Base-by-base conservation (phyloP, 2,329 filamentous ascomycete genomes). In the Neospermospora avenae region DNA sequence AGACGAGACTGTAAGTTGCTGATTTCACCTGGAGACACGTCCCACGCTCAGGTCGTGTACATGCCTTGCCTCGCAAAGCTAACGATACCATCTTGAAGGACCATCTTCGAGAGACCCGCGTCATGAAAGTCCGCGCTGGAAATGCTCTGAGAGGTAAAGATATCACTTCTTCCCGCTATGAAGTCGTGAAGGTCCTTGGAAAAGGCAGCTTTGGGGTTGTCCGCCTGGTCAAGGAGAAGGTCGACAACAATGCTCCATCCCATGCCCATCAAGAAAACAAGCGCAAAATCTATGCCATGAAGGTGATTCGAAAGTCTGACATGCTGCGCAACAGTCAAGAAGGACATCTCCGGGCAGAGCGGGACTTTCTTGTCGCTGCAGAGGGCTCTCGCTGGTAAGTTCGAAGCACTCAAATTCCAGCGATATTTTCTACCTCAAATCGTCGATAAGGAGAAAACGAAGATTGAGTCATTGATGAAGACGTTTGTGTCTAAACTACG, bases 201-300 rank as follows among this genome's bases (percentile, higher is more conserved):
- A 96, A 95, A 72, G 93, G 95, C 8, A 97, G 93, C 71, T 99
- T 98, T 75, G 93, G 95, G 0, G 87, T 96, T 24, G 95, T 99
- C 16, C 84, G 88, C 48, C 80, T 99, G 37, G 93, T 98, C 2
- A 86, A 86, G 58, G 89, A 93, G 72, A 88, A 78, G 65, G 41
- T 39, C 10, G 51, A 59, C 5, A 39, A 48, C 22, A 24, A 31
- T 16, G 14, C 31, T 39, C n/a, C 51, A 11, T 45, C 44, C 14
- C 51, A 62, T 11, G 54, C 44, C 14, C 51, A 62, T 11, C 54
- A 31, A 39, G 39, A 51, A 14, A 69, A 64, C 60, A 66, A 73
- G 59, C 82, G 80, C 54, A 82, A 89, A 59, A 85, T 96, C 0
- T 98, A 88, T 73, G 95, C 95, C 14, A 97, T 98, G 93, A 98